Evolutionary conservation across 352 stramenopile genomes (phyloP).

Genomic region (Phytophthora fragariae): DNA sequence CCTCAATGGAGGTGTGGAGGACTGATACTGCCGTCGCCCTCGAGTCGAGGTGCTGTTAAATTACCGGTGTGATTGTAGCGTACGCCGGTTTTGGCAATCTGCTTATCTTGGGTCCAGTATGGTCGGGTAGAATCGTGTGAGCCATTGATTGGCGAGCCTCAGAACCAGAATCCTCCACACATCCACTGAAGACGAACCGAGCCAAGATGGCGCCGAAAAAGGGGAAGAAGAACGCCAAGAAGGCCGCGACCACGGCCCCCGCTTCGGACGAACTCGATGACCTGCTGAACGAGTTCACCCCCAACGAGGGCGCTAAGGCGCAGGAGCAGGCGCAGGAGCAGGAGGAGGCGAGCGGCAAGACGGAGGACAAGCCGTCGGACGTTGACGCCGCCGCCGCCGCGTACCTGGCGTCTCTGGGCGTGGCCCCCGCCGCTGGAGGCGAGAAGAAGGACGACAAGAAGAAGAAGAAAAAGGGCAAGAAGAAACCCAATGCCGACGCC

Average conservation of each 20-base stretch:
- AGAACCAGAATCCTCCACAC: slow-evolving; percentile 25
- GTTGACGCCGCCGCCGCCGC: slow-evolving; percentile 79
- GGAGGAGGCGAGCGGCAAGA: slow-evolving; percentile 20
- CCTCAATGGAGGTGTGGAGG: no score
- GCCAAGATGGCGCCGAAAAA: slow-evolving; percentile 82
- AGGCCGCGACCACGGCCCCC: slow-evolving; percentile 36
- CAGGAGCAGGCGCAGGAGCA: slow-evolving; percentile 23
- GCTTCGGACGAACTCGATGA: slow-evolving; percentile 73
- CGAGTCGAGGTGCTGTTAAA: no score
- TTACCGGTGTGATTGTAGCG: no score
- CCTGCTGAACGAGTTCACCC: slow-evolving; percentile 76
- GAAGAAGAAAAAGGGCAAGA: slow-evolving; percentile 88
- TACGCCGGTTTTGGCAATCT: no score
- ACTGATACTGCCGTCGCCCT: no score
- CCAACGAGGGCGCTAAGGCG: slow-evolving; percentile 19
- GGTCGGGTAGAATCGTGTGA: slow-evolving; percentile 19
- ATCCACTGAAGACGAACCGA: slow-evolving; percentile 7
- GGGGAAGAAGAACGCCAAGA: slow-evolving; percentile 78
- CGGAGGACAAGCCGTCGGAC: slow-evolving; percentile 36
- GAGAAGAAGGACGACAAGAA: slow-evolving; percentile 87
- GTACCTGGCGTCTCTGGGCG: slow-evolving; percentile 79
- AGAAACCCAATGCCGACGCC: slow-evolving; percentile 61
- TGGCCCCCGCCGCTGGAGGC: slow-evolving; percentile 55
- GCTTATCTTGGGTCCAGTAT: slow-evolving; percentile 9
- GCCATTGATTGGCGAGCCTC: slow-evolving; percentile 39